Evolutionary conservation across 2,329 filamentous ascomycete species (phyloP).

Genomic region (Penicillium sp.): DNA sequence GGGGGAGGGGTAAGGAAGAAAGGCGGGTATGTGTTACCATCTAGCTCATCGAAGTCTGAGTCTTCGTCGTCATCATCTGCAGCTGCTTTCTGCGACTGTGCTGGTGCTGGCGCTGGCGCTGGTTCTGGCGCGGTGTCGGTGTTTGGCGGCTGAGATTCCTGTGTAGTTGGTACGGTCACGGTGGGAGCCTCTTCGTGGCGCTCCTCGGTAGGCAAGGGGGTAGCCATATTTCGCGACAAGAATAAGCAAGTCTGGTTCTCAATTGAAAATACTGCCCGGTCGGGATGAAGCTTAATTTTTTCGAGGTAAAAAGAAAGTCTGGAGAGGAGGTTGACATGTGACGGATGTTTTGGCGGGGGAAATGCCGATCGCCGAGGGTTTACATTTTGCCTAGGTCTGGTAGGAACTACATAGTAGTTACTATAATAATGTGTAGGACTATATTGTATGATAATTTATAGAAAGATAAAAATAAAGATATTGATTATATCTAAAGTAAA

Average conservation of each 20-base stretch:
- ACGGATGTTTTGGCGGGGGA: constrained; percentile 27
- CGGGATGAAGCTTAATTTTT: neutral
- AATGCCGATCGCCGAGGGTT: constrained; percentile 28
- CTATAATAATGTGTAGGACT: neutral
- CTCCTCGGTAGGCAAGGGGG: neutral
- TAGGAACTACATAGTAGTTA: neutral
- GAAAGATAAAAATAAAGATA: neutral
- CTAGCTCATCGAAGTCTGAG: constrained; percentile 91
- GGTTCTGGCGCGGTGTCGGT: neutral
- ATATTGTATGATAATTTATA: neutral
- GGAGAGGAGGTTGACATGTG: constrained; percentile 24
- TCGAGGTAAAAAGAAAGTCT: constrained; percentile 5
- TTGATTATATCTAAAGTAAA: neutral
- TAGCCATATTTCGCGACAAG: neutral
- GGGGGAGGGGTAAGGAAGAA: neutral
- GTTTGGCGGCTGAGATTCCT: neutral
- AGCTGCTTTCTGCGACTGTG: neutral
- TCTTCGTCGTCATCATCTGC: constrained; percentile 66
- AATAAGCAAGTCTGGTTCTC: neutral
- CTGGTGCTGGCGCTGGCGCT: neutral
- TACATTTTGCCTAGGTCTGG: neutral
- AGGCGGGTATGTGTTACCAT: constrained; percentile 57
- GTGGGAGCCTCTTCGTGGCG: neutral
- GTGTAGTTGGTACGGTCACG: neutral
- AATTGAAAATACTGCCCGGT: neutral